These are phyloP conservation scores for Tarenaya hassleriana DNA, from an alignment of 345 rosid species.

Conservation along the genomic window DNA sequence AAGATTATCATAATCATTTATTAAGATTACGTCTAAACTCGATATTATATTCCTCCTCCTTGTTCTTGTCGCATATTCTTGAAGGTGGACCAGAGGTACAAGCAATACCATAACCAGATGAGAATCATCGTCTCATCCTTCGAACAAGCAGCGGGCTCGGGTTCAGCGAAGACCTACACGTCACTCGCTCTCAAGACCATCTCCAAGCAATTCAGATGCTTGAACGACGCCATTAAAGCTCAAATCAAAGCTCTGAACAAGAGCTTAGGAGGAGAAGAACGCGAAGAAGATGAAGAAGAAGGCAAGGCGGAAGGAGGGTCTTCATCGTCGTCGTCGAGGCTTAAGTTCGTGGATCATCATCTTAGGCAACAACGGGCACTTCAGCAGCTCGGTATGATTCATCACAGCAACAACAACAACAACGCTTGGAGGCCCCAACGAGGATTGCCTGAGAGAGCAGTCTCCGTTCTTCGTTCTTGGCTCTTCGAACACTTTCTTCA, in stretches of 20 bases:
- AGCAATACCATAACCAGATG: slow-evolving; percentile 96
- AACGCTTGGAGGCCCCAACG: slow-evolving; percentile 99
- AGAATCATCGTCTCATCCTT: slow-evolving; percentile 75
- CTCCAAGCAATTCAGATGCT: slow-evolving; percentile 87
- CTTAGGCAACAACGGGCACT: slow-evolving; percentile 92
- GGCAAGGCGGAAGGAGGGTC: no score
- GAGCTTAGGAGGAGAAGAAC: slow-evolving; percentile 83
- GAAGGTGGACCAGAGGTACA: slow-evolving; percentile 95
- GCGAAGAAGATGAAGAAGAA: no score
- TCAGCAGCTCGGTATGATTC: slow-evolving; percentile 94
- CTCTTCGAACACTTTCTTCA: slow-evolving; percentile 98
- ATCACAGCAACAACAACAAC: slow-evolving; percentile 52
- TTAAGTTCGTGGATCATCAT: slow-evolving; percentile 88
- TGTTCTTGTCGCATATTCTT: slow-evolving; percentile 10
- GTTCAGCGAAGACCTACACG: slow-evolving; percentile 87
- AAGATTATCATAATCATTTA: no score
- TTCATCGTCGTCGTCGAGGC: no score
- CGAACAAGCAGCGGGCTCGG: slow-evolving; percentile 81
- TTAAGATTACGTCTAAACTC: no score
- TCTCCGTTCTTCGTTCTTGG: slow-evolving; percentile 97
- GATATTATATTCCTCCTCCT: no score
- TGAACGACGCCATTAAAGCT: slow-evolving; percentile 80
- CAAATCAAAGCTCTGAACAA: slow-evolving; percentile 79
- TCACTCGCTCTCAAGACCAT: slow-evolving; percentile 84
- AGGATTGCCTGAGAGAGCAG: slow-evolving; percentile 91